Base-by-base conservation (phyloP, 2,329 filamentous ascomycete genomes). In the Ophiosphaerella herpotricha region DNA sequence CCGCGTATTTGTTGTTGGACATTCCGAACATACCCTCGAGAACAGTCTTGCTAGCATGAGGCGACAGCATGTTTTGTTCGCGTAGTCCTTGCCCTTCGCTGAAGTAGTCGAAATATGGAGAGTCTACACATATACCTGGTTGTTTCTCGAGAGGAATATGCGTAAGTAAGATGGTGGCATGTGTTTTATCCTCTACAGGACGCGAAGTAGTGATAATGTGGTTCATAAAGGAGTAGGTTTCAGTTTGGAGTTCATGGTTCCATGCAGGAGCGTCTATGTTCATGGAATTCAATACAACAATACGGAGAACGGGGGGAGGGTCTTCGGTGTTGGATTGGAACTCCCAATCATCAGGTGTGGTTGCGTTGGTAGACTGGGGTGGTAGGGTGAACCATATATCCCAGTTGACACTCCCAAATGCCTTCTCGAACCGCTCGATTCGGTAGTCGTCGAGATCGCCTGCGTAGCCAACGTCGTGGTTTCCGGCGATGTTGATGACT, bases 391-490 rank as follows among this genome's bases (percentile, higher is more conserved):
- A 85, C 31, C 87, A 84, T 9, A 96, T 81, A 67, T 96, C 91
- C 81, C 96, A 99, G 71, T 97, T 96, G 14, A 89, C 85, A 57
- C 86, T 89, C 48, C 94, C 94, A 76, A 96, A 99, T 1, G 83
- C 82, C 18, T 82, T 80, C 74, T 96, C 91, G 68, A 97, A 99
- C 1, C 94, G 84, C 24, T 84, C 78, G 46, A 97, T 79, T 3
- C 91, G 85, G 54, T 85, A 80, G n/a, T 81, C 76, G 35, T 88
- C 91, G 54, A 97, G 81, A 72, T 99, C 94, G 3, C 94, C 94
- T 0, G 92, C 91, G 70, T 99, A 99, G 31, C 94, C 94, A 66
- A 99, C 87, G 72, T 99, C 94, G 70, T 99, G 94, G 67, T 99
- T 99, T 1, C 94, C 94, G 0, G 86, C 91, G 23, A 97, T 85